Evolutionary conservation across 2,329 filamentous ascomycete species (phyloP).

Genomic region (Colletotrichum acutatum): DNA sequence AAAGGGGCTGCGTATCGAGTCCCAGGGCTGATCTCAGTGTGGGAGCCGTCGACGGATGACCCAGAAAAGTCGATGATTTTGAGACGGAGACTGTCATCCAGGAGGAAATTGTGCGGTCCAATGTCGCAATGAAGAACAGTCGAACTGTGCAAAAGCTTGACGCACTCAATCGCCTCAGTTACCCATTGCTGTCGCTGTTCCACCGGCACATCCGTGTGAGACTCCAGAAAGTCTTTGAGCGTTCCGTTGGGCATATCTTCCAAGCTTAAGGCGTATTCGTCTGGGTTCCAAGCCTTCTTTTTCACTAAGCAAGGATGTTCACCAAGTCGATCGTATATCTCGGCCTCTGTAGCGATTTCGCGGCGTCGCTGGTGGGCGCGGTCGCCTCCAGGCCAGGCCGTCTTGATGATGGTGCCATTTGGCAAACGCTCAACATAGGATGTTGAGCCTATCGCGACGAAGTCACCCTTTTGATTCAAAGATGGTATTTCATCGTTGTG

Average conservation of each 20-base stretch:
- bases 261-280: not conserved
- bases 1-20: not conserved
- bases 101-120: conserved; percentile 11
- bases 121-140: not conserved
- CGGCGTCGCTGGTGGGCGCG: not conserved
- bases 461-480: conserved; percentile 14
- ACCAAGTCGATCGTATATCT: conserved; percentile 17
- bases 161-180: not conserved
- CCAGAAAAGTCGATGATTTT: conserved; percentile 24
- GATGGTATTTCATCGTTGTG: not conserved
- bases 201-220: not conserved
- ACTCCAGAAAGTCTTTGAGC: conserved; percentile 7
- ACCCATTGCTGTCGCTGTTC: not conserved
- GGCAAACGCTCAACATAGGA: conserved; percentile 8
- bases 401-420: conserved; percentile 13
- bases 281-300: conserved; percentile 3
- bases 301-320: not conserved
- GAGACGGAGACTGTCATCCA: conserved; percentile 2
- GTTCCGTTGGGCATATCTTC: conserved; percentile 18
- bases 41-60: not conserved
- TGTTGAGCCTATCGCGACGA: conserved; percentile 8
- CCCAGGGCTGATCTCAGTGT: conserved; percentile 2
- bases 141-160: not conserved
- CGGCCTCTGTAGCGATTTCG: conserved; percentile 8
- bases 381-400: not conserved